These are phyloP conservation scores for Psilocybe tampanensis DNA, from an alignment of 768 basidiomycete species.

Conservation along the genomic window DNA sequence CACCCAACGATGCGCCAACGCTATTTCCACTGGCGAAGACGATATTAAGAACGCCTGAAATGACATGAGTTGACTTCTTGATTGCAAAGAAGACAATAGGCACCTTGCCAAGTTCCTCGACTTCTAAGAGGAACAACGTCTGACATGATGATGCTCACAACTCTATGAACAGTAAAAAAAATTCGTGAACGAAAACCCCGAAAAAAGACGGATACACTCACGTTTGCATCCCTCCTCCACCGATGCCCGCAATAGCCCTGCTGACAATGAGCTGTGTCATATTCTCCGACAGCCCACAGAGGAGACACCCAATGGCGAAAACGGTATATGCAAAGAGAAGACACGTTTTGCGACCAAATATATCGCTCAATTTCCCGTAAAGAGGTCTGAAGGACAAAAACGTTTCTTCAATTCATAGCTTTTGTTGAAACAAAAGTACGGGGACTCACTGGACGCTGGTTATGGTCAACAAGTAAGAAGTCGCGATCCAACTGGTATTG, in stretches of 20 bases:
- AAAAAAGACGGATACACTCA: slow-evolving; percentile 28
- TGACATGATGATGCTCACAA: slow-evolving; percentile 67
- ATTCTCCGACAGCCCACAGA: slow-evolving; percentile 54
- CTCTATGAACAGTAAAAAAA: slow-evolving; percentile 30
- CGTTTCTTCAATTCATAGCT: neutral
- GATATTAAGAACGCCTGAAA: slow-evolving; percentile 58
- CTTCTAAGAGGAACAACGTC: slow-evolving; percentile 64
- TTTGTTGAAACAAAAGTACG: neutral
- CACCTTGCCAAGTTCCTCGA: slow-evolving; percentile 74
- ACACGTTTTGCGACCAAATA: slow-evolving; percentile 63
- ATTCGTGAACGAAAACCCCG: neutral
- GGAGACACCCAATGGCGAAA: slow-evolving; percentile 55
- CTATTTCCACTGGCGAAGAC: slow-evolving; percentile 60
- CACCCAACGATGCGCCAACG: slow-evolving; percentile 64
- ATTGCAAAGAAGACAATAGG: no score
- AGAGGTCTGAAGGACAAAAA: slow-evolving; percentile 46
- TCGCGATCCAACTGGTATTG: slow-evolving; percentile 69
- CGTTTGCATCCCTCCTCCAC: slow-evolving; percentile 67
- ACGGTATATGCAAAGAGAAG: slow-evolving; percentile 55
- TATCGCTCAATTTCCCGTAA: slow-evolving; percentile 67
- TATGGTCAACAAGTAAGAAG: slow-evolving; percentile 60
- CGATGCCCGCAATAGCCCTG: slow-evolving; percentile 59
- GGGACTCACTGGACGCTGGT: slow-evolving; percentile 58
- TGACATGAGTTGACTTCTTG: neutral
- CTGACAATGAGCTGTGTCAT: slow-evolving; percentile 57